Evolutionary conservation across 148 eudicot species (phyloP).

Genomic region (Cornus controversa): DNA sequence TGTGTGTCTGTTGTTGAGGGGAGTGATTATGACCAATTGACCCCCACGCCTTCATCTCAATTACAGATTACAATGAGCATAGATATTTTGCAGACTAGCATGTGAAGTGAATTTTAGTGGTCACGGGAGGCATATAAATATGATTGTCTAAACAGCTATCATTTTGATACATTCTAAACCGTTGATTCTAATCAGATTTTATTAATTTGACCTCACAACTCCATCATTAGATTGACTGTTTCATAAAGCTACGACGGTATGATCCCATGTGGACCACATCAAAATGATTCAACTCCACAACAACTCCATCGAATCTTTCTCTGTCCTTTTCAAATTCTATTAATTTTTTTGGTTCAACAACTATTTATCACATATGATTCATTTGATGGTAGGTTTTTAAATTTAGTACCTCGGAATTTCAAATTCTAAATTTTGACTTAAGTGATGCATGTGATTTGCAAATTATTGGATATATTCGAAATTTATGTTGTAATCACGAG

Average conservation of each 20-base stretch:
- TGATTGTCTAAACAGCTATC: neutral
- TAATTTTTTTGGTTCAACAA: neutral
- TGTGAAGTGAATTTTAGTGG: neutral
- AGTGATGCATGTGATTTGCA: no score
- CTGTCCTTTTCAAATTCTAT: neutral
- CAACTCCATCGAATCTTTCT: neutral
- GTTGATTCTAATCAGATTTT: no score
- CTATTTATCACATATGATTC: neutral
- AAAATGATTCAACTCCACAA: neutral
- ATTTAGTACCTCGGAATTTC: no score
- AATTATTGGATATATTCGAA: no score
- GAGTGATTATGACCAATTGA: neutral
- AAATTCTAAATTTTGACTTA: no score
- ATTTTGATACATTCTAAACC: no score
- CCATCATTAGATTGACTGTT: neutral
- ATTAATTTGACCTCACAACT: constrained; percentile 5
- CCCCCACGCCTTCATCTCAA: neutral
- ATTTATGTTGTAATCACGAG: no score
- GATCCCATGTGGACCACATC: neutral
- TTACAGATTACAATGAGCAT: neutral
- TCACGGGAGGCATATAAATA: no score
- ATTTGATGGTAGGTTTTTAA: no score
- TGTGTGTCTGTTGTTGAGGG: neutral
- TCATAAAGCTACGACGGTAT: neutral
- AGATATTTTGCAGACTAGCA: neutral